Conservation (phyloP, 1,139 yeast genomes). For the Entelexis sorbosivorans region DNA sequence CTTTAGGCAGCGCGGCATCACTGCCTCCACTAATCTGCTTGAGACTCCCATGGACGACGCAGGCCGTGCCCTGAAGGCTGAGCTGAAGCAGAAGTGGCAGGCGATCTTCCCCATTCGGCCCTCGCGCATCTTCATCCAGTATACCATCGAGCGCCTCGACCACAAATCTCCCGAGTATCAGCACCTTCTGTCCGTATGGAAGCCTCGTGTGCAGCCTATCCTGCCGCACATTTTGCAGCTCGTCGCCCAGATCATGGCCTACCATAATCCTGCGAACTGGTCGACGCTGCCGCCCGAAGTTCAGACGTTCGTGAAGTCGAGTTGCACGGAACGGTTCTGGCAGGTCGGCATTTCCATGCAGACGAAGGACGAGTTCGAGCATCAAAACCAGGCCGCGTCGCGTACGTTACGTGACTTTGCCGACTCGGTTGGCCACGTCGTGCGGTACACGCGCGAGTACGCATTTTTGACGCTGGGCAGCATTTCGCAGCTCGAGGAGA, state of each 20-base stretch:
- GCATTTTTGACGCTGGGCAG: conserved; percentile 86
- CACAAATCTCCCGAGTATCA: conserved; percentile 68
- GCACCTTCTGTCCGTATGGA: conserved; percentile 71
- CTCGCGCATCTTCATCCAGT: conserved; percentile 86
- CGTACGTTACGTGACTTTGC: conserved; percentile 92
- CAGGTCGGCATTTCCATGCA: conserved; percentile 95
- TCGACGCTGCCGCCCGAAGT: conserved; percentile 74
- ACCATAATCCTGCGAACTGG: conserved; percentile 92
- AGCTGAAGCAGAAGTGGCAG: conserved; percentile 83
- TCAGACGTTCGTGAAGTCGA: conserved; percentile 76
- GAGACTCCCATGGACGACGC: conserved; percentile 84
- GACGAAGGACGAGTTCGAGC: conserved; percentile 86
- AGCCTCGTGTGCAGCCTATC: conserved; percentile 83
- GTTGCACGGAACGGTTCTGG: conserved; percentile 93
- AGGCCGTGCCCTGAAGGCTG: conserved; percentile 64
- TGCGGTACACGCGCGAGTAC: conserved; percentile 90
- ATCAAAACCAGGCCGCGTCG: conserved; percentile 88
- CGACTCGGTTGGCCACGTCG: conserved; percentile 94
- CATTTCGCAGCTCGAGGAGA: conserved; percentile 78
- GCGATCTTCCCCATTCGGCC: conserved; percentile 91
- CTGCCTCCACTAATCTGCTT: conserved; percentile 62
- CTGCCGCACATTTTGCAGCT: conserved; percentile 82
- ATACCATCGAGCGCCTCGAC: conserved; percentile 79
- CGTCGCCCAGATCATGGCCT: conserved; percentile 82
- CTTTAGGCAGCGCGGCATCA: conserved; percentile 70